Evolutionary conservation across 1,284 basidiomycete genomes (phyloP), one percentile per base, ranked within the genome.

Genomic region (Inonotus hispidus): DNA sequence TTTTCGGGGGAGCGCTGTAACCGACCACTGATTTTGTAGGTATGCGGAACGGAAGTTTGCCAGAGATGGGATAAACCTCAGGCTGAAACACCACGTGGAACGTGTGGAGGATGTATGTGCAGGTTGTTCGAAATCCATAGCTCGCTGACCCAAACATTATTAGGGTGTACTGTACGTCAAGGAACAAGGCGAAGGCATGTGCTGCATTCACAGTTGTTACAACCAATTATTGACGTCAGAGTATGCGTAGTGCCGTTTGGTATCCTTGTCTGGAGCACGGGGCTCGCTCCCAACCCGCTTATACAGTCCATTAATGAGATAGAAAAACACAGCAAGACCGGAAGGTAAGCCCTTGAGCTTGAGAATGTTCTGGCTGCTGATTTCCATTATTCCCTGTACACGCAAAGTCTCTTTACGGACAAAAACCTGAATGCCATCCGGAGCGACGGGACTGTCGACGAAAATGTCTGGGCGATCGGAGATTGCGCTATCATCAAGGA

Each of bases 231-330:
- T 21, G 19, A n/a, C 16, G 11, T 43, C 7, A 43, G 7, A 14
- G 7, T 10, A 43, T 7, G 2, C 16, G 47, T 29, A 89, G 88
- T 91, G 27, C 85, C 84, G 13, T 92, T 88, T 69, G 92, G 92
- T 14, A 75, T 94, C 41, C 80, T 93, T 4, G 91, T 95, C 19
- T 94, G 93, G 93, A 88, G 85, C 66, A 93, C 92, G 3, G 92
- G 91, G 1, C 77, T 95, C 7, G 81, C 89, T 8, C 83, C 89
- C 2, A 93, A 93, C 68, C 90, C 92, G 7, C 75, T 95, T 46
- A 80, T 94, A 53, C 72, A 81, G 59, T 77, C 79, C 0, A 82
- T 92, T 53, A 71, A 73, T 3, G 84, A 81, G 56, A 75, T 87
- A 0, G 73, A 81, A 68, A 90, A 91, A 68, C 79, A 92, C 64